Base-by-base conservation (phyloP, 306 rosid genomes). In the Sophora flavescens region DNA sequence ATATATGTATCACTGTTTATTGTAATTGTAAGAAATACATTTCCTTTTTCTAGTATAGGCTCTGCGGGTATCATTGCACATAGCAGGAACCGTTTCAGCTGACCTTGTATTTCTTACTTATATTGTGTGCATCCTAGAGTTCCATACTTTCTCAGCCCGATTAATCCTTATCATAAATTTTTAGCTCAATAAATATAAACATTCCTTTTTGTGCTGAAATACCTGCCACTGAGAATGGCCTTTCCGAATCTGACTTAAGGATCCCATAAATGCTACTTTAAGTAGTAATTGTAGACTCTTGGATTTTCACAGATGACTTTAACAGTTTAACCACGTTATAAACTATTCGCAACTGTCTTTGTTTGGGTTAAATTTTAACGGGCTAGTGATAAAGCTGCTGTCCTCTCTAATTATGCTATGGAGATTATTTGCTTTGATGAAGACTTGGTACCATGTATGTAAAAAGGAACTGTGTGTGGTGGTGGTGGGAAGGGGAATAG, bases 391-490 rank as follows among this genome's bases (percentile, higher is more conserved):
- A 17, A 36, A 45, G 15, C 13, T 78, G 59, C 6, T 78, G 60
- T 38, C 35, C 22, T 16, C 39, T 4, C 26, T 22, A 6, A 36
- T 52, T 36, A 1, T 68, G 22, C 32, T 53, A 13, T 47, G 45
- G 53, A 17, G 35, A 50, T 44, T 26, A 67, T 44, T 13, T 83
- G 35, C 30, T 62, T 32, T 81, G 53, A 39, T 57, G 32, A 72
- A 54, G 52, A 35, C 32, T 72, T 41, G 56, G 32, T 28, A 41
- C 28, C 76, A 72, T 45, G 22, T 12, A 4, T 38, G 30, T 38
- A 35, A 16, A 16, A 63, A 63, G 33, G 69, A 72, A 47, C 51
- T 51, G 41, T 74, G 36, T 47, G 6, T 68, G 41, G 5, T 47
- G 28, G 45, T 2, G 4, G 22, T 5, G 65, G 44, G 75, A 17